These are phyloP conservation scores for Pezicula rhizophila DNA, from an alignment of 2,329 filamentous ascomycete species.

Conservation along the genomic window DNA sequence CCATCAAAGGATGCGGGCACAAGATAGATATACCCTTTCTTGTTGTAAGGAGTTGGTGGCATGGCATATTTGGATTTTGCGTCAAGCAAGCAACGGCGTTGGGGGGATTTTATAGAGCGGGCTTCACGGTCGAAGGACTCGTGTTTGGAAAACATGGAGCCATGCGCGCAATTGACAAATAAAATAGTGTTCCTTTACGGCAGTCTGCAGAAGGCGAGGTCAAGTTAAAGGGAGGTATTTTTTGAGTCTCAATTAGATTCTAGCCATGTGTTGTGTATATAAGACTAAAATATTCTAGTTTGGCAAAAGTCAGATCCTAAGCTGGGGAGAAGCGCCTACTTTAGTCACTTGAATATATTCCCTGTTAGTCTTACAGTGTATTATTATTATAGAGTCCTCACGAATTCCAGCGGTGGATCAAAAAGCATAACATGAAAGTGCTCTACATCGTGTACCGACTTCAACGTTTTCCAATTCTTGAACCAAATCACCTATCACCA, in stretches of 20 bases:
- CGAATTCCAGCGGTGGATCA: constrained; percentile 63
- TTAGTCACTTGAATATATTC: not conserved
- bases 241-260: no score
- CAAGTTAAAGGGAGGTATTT: no score
- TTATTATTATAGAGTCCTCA: constrained; percentile 33
- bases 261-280: no score
- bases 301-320: no score
- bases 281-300: no score
- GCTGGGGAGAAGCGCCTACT: no score
- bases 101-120: no score
- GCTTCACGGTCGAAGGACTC: no score
- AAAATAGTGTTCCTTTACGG: no score
- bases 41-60: not conserved
- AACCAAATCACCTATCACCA: constrained; percentile 64
- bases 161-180: no score
- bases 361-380: not conserved
- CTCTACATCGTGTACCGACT: constrained; percentile 81
- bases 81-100: not conserved
- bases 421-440: constrained; percentile 94
- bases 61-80: not conserved
- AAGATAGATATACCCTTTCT: not conserved
- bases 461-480: constrained; percentile 81
- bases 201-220: no score
- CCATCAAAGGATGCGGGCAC: not conserved
- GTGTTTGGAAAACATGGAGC: no score